phyloP scores from a whole-genome alignment of 116 monocot genomes.

The Zostera marina region DNA sequence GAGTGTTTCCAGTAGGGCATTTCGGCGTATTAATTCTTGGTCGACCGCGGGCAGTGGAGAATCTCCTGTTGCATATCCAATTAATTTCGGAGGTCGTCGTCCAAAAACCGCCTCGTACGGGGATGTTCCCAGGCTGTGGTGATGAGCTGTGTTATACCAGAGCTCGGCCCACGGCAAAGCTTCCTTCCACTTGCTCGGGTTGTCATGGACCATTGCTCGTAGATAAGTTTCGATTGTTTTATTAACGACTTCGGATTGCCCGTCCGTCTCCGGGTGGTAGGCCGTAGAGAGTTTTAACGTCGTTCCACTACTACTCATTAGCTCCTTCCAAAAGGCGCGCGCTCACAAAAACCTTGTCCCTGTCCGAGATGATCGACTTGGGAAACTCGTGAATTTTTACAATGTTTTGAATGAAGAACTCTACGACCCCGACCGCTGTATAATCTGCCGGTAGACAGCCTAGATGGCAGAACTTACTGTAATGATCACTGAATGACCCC shows the following conservation, averaged over 20 bases:
- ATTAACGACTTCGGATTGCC: conserved; percentile 4
- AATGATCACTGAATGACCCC: background rate
- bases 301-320: background rate
- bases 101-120: conserved; percentile 6
- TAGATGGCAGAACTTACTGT: conserved; percentile 2
- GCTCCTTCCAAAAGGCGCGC: background rate
- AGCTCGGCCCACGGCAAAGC: conserved; percentile 8
- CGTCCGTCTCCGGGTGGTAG: conserved; percentile 7
- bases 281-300: background rate
- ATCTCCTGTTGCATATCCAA: background rate
- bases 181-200: no score
- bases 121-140: background rate
- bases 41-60: background rate
- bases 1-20: background rate
- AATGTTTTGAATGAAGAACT: no score
- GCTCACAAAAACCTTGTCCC: background rate
- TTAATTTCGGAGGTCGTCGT: background rate
- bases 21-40: background rate
- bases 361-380: no score
- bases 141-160: background rate
- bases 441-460: conserved; percentile 2
- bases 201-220: no score
- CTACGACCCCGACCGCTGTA: conserved; percentile 3
- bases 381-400: no score
- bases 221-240: no score